Percentiles rank a stretch among this genome's conserved stretches.
Conservation (phyloP, 306 rosid species). For the Styphnolobium japonicum region DNA sequence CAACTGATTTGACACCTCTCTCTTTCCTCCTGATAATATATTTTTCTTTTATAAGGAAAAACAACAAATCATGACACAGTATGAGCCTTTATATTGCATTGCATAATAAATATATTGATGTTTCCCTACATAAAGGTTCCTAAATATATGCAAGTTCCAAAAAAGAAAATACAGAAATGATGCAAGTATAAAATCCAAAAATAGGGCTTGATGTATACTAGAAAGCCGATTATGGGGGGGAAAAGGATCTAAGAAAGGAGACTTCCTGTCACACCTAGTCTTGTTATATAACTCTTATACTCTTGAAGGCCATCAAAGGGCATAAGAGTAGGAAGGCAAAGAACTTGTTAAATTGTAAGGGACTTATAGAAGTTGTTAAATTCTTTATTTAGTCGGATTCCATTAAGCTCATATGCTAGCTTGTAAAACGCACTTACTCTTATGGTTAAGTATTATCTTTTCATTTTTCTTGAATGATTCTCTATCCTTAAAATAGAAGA, state of each 20-base stretch:
- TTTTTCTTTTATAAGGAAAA: background rate
- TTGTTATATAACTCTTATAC: too few relatives aligned
- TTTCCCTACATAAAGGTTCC: background rate
- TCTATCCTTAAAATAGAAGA: too few relatives aligned
- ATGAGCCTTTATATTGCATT: background rate
- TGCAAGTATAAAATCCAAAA: background rate
- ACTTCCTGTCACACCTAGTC: too few relatives aligned
- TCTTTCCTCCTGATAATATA: background rate
- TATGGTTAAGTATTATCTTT: too few relatives aligned
- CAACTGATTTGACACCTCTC: slow-evolving; percentile 2
- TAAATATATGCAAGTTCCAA: background rate
- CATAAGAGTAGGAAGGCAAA: too few relatives aligned
- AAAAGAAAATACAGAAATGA: background rate
- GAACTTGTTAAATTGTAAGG: too few relatives aligned
- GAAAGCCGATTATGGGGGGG: slow-evolving; percentile 1
- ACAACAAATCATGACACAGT: background rate
- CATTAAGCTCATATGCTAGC: too few relatives aligned
- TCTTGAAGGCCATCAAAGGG: too few relatives aligned
- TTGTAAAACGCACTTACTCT: too few relatives aligned
- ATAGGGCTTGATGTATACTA: background rate
- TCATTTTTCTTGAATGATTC: too few relatives aligned
- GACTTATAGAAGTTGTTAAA: too few relatives aligned
- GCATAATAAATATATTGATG: background rate
- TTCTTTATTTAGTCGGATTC: too few relatives aligned
- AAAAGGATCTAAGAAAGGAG: background rate